These are phyloP conservation scores for Hyphopichia khmerensis DNA, from an alignment of 1,139 yeast genomes.

Conservation along the genomic window DNA sequence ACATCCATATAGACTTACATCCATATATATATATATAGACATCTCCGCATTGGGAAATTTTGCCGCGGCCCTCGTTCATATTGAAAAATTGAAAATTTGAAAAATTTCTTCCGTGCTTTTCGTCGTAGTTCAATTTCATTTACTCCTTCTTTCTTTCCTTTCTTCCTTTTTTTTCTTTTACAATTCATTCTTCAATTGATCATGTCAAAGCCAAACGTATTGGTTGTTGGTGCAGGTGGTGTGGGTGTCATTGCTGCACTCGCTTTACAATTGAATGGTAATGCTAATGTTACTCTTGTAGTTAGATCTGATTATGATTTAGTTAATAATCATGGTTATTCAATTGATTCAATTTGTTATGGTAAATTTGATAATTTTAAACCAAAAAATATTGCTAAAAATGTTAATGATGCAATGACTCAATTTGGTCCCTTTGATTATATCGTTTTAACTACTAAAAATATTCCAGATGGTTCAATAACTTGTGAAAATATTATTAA, in stretches of 20 bases:
- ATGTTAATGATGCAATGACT: conserved; percentile 45
- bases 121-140: neutral
- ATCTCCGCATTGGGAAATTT: no score
- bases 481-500: conserved; percentile 58
- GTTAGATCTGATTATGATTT: conserved; percentile 65
- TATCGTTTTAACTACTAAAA: conserved; percentile 68
- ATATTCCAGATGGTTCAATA: conserved; percentile 62
- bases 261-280: conserved; percentile 45
- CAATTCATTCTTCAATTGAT: no score
- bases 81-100: no score
- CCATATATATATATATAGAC: no score
- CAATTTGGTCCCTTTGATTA: conserved; percentile 59
- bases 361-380: conserved; percentile 54
- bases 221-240: conserved; percentile 49
- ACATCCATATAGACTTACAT: no score
- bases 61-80: no score
- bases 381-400: conserved; percentile 47
- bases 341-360: conserved; percentile 59
- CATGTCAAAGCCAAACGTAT: conserved; percentile 26
- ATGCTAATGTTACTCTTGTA: conserved; percentile 58
- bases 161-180: no score
- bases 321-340: conserved; percentile 53
- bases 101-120: no score
- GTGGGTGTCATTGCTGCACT: conserved; percentile 73
- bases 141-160: neutral